These are phyloP conservation scores for Cucumis melo DNA, from an alignment of 306 rosid genomes.

Conservation along the genomic window DNA sequence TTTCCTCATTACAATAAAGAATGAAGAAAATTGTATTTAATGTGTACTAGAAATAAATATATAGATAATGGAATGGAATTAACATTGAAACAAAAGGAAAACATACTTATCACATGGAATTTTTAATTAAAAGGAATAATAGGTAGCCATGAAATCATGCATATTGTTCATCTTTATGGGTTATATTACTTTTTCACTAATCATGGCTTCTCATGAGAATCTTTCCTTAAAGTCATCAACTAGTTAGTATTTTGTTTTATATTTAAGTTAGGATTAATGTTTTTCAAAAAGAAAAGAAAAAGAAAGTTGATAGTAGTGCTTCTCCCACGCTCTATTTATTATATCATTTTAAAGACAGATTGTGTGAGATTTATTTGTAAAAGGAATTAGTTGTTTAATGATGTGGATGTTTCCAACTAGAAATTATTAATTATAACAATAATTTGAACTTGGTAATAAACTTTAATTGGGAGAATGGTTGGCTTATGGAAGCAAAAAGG, in stretches of 20 bases:
- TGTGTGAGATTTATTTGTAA: not conserved
- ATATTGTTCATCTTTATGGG: not conserved
- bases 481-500: not conserved
- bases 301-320: too few relatives aligned
- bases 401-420: not conserved
- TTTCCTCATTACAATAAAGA: not conserved
- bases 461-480: not conserved
- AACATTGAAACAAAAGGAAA: not conserved
- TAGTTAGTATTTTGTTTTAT: not conserved
- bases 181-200: not conserved
- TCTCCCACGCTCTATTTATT: not conserved
- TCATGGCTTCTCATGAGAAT: not conserved
- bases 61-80: not conserved
- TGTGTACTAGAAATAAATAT: not conserved
- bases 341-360: not conserved
- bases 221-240: not conserved
- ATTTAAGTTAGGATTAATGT: not conserved
- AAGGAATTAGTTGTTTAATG: not conserved
- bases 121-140: not conserved
- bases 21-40: not conserved
- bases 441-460: not conserved
- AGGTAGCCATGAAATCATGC: not conserved
- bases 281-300: too few relatives aligned
- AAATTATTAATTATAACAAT: not conserved
- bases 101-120: too few relatives aligned